These are phyloP conservation scores for Pseudotulostoma volvatum DNA, from an alignment of 495 filamentous ascomycete species.

Conservation along the genomic window DNA sequence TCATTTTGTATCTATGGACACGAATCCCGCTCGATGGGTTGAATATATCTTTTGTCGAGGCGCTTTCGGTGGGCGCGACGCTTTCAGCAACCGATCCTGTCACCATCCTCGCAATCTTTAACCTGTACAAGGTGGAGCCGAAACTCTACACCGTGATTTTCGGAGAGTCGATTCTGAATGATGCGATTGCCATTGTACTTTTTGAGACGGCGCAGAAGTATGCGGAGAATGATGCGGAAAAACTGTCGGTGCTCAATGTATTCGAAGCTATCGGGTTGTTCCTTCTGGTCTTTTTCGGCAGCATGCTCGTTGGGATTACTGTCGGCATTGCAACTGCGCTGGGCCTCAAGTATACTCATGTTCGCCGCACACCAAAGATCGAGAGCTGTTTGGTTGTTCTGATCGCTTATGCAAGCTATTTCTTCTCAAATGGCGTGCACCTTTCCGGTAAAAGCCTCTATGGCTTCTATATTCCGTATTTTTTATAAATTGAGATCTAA, in stretches of 20 bases:
- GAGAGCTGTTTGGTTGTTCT: conserved; percentile 90
- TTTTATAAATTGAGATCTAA: not conserved
- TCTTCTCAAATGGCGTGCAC: conserved; percentile 84
- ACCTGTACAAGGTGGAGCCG: conserved; percentile 95
- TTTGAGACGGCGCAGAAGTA: conserved; percentile 95
- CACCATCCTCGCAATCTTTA: conserved; percentile 96
- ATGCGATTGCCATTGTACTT: conserved; percentile 94
- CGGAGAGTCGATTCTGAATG: conserved; percentile 93
- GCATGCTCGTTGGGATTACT: conserved; percentile 69
- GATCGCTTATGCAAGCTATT: conserved; percentile 91
- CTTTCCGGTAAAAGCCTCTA: conserved; percentile 98
- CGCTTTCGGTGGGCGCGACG: conserved; percentile 87
- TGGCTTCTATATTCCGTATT: conserved; percentile 13
- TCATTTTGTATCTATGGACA: conserved; percentile 79
- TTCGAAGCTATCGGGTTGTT: conserved; percentile 89
- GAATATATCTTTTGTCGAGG: conserved; percentile 78
- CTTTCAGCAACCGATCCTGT: conserved; percentile 94
- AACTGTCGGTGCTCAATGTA: conserved; percentile 54
- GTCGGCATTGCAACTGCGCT: conserved; percentile 79
- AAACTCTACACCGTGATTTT: conserved; percentile 98
- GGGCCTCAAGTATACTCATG: conserved; percentile 79
- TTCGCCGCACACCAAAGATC: conserved; percentile 84
- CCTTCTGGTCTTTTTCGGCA: conserved; percentile 89
- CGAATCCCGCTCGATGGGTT: conserved; percentile 70
- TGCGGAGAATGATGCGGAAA: conserved; percentile 40